These are phyloP conservation scores for Triadica sebifera DNA, from an alignment of 345 rosid genomes.

Conservation along the genomic window DNA sequence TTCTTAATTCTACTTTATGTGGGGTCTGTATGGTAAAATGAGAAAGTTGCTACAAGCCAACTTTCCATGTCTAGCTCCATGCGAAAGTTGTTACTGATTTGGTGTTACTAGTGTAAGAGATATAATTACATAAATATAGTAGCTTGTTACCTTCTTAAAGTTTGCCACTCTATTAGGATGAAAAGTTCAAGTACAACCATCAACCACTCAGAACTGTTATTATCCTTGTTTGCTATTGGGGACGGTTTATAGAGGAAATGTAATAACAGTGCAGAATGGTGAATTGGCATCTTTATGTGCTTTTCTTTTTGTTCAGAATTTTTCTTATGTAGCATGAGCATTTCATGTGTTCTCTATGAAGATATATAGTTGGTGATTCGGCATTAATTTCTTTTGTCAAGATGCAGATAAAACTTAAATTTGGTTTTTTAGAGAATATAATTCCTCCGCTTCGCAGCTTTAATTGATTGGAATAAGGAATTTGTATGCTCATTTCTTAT, in stretches of 20 bases:
- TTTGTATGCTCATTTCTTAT: not conserved
- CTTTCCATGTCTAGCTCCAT: not conserved
- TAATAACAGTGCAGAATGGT: conserved; percentile 1
- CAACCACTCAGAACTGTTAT: no score
- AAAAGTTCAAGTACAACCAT: no score
- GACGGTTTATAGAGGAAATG: not conserved
- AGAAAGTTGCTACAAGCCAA: not conserved
- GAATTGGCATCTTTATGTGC: not conserved
- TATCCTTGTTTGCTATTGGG: no score
- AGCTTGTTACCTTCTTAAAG: not conserved
- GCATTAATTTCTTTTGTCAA: not conserved
- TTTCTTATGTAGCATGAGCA: not conserved
- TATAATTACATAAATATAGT: not conserved
- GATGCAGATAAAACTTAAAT: not conserved
- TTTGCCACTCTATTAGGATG: not conserved
- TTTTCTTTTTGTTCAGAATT: not conserved
- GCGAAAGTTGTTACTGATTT: not conserved
- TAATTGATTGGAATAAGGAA: not conserved
- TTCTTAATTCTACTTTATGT: not conserved
- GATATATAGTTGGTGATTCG: not conserved
- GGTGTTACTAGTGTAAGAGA: not conserved
- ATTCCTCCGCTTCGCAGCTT: not conserved
- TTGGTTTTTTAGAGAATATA: not conserved
- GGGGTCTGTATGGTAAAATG: not conserved
- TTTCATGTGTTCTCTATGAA: not conserved